phyloP scores from a whole-genome alignment of 2,329 filamentous ascomycete genomes.

The Ceratocystis colombiana region DNA sequence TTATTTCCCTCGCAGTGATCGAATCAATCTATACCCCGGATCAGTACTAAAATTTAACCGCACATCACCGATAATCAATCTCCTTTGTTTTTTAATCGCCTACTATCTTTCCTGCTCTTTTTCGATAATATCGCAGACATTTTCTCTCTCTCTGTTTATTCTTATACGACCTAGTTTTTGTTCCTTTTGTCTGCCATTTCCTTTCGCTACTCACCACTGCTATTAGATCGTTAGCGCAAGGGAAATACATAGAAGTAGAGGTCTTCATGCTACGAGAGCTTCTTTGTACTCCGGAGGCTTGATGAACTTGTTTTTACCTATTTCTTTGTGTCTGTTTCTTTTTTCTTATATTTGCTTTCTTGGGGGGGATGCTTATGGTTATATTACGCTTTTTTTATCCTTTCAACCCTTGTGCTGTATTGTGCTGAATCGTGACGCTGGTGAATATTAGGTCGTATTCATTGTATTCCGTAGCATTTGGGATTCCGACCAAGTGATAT shows the following conservation, averaged over 20 bases:
- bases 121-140: slow-evolving; percentile 13
- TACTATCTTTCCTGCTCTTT: background rate
- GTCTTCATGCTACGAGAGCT: background rate
- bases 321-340: background rate
- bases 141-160: slow-evolving; percentile 6
- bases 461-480: too few relatives aligned
- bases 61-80: slow-evolving; percentile 10
- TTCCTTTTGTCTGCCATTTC: slow-evolving; percentile 9
- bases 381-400: background rate
- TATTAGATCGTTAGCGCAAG: slow-evolving; percentile 6
- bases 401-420: too few relatives aligned
- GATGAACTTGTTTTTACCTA: background rate
- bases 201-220: background rate
- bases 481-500: too few relatives aligned
- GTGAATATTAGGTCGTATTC: too few relatives aligned
- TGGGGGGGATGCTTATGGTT: background rate
- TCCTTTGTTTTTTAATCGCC: slow-evolving; percentile 5
- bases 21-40: background rate
- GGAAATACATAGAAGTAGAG: background rate
- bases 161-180: slow-evolving; percentile 2
- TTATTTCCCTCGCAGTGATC: background rate
- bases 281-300: background rate
- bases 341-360: background rate
- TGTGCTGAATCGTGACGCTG: too few relatives aligned
- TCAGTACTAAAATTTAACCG: slow-evolving; percentile 3